A percentile compares a stretch with the other conserved stretches of the same genome.
phyloP scores from a whole-genome alignment of 2,329 filamentous ascomycete genomes.

The Botryosphaeria agaves region DNA sequence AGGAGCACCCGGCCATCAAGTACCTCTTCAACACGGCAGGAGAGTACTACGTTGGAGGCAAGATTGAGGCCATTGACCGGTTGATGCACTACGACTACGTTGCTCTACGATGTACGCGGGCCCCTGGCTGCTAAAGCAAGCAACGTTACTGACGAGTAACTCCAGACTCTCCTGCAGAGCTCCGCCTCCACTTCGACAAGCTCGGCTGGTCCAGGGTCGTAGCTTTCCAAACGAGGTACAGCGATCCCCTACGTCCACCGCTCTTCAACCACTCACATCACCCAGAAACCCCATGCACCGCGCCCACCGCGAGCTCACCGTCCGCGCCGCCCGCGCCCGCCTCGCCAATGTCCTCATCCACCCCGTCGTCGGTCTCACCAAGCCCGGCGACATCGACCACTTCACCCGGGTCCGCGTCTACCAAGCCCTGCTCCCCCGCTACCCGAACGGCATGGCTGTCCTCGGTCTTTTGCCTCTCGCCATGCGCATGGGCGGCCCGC shows the following conservation, averaged over 20 bases:
- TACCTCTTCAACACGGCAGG: constrained; percentile 68
- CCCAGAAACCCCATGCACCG: constrained; percentile 91
- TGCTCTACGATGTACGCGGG: constrained; percentile 64
- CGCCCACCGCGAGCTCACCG: constrained; percentile 92
- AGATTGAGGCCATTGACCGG: constrained; percentile 86
- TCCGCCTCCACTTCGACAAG: constrained; percentile 96
- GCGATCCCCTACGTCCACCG: background rate
- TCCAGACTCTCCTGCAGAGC: constrained; percentile 75
- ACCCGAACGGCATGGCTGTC: constrained; percentile 98
- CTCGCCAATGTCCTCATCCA: constrained; percentile 99
- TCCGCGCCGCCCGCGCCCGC: constrained; percentile 85
- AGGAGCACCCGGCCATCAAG: constrained; percentile 76
- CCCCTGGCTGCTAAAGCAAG: background rate
- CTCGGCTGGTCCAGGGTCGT: constrained; percentile 96
- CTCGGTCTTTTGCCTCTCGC: constrained; percentile 87
- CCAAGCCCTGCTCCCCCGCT: constrained; percentile 87
- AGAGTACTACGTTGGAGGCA: constrained; percentile 89
- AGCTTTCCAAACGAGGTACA: constrained; percentile 74
- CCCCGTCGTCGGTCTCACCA: constrained; percentile 94
- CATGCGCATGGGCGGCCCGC: constrained; percentile 98
- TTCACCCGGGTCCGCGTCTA: constrained; percentile 98
- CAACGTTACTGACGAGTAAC: constrained; percentile 5
- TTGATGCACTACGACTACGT: constrained; percentile 99
- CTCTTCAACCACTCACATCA: constrained; percentile 3
- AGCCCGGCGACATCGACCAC: constrained; percentile 98